phyloP scores from a whole-genome alignment of 306 rosid species.

The Trifolium subterraneum region DNA sequence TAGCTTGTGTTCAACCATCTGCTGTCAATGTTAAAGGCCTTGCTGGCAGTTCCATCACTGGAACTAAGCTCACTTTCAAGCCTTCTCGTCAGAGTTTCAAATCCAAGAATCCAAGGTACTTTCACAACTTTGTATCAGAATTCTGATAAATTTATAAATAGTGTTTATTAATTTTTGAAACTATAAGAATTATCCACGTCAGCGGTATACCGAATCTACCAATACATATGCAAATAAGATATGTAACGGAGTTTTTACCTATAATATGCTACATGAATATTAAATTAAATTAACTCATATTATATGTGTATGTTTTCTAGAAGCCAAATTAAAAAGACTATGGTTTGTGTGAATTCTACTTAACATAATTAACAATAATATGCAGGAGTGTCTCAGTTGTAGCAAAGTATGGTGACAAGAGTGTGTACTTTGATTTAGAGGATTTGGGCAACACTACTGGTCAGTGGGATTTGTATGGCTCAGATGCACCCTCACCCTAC shows the following conservation, averaged over 20 bases:
- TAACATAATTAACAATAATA: not conserved
- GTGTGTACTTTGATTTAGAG: constrained; percentile 92
- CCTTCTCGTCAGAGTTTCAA: constrained; percentile 66
- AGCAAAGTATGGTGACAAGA: constrained; percentile 95
- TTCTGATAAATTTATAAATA: too few relatives aligned
- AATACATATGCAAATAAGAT: too few relatives aligned
- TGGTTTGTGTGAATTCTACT: not conserved
- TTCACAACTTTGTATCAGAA: too few relatives aligned
- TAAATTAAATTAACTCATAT: not conserved
- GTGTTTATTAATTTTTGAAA: too few relatives aligned
- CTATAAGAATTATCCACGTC: too few relatives aligned
- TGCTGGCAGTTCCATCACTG: constrained; percentile 70
- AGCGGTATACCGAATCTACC: too few relatives aligned
- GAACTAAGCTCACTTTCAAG: constrained; percentile 72
- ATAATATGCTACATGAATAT: too few relatives aligned
- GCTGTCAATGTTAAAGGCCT: constrained; percentile 60
- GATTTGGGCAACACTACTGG: constrained; percentile 96
- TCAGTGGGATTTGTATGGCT: constrained; percentile 97
- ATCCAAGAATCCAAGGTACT: constrained; percentile 61
- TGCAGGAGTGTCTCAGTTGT: constrained; percentile 72
- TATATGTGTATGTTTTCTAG: not conserved
- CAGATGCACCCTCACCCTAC: constrained; percentile 97
- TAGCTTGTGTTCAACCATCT: constrained; percentile 68
- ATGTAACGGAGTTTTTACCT: too few relatives aligned
- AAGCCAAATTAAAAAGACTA: too few relatives aligned